A percentile compares a stretch with the other conserved stretches of the same genome.
Conservation (phyloP, 495 filamentous ascomycete genomes). For the Penicillium nucicola region DNA sequence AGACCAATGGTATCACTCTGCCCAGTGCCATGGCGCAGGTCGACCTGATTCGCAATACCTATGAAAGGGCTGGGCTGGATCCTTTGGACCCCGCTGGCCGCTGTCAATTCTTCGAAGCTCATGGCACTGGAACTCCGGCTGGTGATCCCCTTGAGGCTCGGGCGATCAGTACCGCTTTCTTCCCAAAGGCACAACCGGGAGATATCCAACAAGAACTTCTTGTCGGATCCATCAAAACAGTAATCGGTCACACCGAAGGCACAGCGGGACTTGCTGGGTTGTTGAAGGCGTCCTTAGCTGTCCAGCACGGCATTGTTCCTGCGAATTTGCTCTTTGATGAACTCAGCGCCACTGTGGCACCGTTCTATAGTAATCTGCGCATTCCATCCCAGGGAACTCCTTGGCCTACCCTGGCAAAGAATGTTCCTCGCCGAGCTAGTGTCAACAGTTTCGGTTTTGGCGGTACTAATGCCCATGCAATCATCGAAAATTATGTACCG, state of each 20-base stretch:
- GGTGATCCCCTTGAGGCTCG: constrained; percentile 42
- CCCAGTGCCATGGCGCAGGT: constrained; percentile 32
- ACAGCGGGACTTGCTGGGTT: constrained; percentile 56
- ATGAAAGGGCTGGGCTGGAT: constrained; percentile 34
- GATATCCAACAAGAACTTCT: constrained; percentile 25
- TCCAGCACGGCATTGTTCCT: constrained; percentile 52
- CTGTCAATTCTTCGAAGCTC: constrained; percentile 38
- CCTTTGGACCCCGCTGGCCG: constrained; percentile 17
- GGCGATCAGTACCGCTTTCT: constrained; percentile 30
- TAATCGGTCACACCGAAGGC: constrained; percentile 54
- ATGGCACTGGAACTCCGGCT: constrained; percentile 36
- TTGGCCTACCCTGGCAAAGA: too few species aligned
- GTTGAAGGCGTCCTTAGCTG: constrained; percentile 34
- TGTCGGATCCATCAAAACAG: constrained; percentile 51
- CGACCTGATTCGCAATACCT: constrained; percentile 30
- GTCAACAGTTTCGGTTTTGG: constrained; percentile 58
- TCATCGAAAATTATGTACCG: too few species aligned
- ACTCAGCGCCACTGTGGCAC: constrained; percentile 31
- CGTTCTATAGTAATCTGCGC: constrained; percentile 31
- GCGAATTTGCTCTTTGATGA: constrained; percentile 52
- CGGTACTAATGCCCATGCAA: constrained; percentile 61
- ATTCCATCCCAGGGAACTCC: constrained; percentile 6
- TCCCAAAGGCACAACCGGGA: constrained; percentile 30
- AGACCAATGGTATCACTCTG: constrained; percentile 32
- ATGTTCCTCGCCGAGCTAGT: constrained; percentile 33